phyloP scores from a whole-genome alignment of 2,329 filamentous ascomycete species.

The Hymenoscyphus infarciens region DNA sequence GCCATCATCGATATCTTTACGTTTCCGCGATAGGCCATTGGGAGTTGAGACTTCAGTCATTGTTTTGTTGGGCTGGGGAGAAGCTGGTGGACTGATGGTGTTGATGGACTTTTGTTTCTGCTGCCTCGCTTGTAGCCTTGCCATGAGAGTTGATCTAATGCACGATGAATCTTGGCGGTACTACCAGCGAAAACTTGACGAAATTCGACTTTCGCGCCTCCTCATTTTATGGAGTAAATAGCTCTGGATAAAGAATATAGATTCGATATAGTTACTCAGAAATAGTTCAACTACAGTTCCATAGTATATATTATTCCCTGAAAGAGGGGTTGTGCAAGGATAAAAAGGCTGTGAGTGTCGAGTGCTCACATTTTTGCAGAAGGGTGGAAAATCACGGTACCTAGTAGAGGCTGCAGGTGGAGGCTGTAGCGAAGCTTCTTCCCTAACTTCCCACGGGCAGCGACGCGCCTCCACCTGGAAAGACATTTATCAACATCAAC shows the following conservation, averaged over 20 bases:
- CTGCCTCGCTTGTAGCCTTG: slow-evolving; percentile 11
- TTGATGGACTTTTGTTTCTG: slow-evolving; percentile 8
- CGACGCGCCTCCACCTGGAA: slow-evolving; percentile 22
- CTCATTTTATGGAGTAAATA: neutral
- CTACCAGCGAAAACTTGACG: neutral
- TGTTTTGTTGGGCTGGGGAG: neutral
- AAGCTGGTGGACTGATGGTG: neutral
- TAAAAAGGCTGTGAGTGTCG: too few species aligned
- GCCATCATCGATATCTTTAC: slow-evolving; percentile 15
- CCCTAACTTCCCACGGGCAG: slow-evolving; percentile 17
- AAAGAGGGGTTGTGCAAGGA: too few species aligned
- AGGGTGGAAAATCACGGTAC: too few species aligned
- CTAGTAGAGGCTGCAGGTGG: too few species aligned
- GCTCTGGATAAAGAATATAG: neutral
- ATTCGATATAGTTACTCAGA: neutral
- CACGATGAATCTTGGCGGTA: neutral
- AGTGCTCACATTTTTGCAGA: too few species aligned
- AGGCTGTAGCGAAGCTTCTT: slow-evolving; percentile 1
- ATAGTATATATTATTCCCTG: too few species aligned
- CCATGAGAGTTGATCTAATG: neutral
- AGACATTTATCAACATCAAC: slow-evolving; percentile 22
- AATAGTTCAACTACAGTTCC: neutral
- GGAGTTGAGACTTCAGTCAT: slow-evolving; percentile 14
- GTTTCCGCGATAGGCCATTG: slow-evolving; percentile 15
- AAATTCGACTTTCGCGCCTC: neutral